phyloP scores from a whole-genome alignment of 2,329 filamentous ascomycete species.

The Cladobotryum mycophilum region DNA sequence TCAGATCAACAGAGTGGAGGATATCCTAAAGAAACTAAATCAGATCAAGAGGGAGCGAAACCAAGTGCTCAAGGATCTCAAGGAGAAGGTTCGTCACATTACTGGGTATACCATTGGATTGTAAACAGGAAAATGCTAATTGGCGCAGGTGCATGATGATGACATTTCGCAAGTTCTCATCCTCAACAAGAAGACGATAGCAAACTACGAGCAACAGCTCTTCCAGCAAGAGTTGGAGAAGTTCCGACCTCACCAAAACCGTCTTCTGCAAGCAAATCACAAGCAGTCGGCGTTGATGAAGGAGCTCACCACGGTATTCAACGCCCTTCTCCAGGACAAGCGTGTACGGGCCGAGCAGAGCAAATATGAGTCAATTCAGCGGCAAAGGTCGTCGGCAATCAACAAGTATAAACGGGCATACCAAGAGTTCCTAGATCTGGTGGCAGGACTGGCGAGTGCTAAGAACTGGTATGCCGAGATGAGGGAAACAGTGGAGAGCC shows the following conservation, averaged over 20 bases:
- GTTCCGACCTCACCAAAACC: conserved; percentile 86
- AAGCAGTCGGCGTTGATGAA: conserved; percentile 94
- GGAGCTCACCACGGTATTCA: conserved; percentile 83
- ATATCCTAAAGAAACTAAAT: conserved; percentile 83
- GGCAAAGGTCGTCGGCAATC: conserved; percentile 74
- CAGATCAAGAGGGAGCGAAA: conserved; percentile 86
- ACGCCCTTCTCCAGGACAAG: conserved; percentile 85
- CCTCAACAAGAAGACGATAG: conserved; percentile 92
- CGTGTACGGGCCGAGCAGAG: conserved; percentile 88
- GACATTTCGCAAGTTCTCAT: conserved; percentile 98
- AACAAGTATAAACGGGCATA: conserved; percentile 86
- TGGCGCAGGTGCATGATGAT: conserved; percentile 74
- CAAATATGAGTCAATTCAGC: conserved; percentile 85
- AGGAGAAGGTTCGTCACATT: conserved; percentile 72
- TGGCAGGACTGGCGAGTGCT: conserved; percentile 77
- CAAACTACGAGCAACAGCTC: conserved; percentile 83
- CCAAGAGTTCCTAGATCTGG: conserved; percentile 85
- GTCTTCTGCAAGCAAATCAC: conserved; percentile 86
- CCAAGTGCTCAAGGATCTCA: conserved; percentile 91
- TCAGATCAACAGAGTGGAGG: conserved; percentile 83
- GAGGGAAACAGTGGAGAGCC: conserved; percentile 85
- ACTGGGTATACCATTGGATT: not conserved
- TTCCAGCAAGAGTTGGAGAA: conserved; percentile 98
- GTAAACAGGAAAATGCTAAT: not conserved
- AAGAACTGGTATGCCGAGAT: conserved; percentile 94